phyloP scores from a whole-genome alignment of 345 rosid species.

The Conringia planisiliqua region DNA sequence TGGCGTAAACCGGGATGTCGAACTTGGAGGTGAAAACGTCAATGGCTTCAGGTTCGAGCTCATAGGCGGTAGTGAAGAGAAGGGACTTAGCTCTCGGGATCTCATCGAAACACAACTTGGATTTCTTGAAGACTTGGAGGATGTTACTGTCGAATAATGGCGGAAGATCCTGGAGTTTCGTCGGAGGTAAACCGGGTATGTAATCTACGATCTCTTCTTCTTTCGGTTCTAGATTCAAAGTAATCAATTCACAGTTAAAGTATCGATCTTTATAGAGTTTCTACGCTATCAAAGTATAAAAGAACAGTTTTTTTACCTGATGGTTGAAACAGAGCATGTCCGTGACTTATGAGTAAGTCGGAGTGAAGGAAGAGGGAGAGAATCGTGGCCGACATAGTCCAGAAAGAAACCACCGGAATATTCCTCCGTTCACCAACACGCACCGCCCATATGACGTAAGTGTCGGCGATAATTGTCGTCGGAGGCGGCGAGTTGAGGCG shows the following conservation, averaged over 20 bases:
- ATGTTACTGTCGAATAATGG: slow-evolving; percentile 18
- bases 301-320: slow-evolving; percentile 23
- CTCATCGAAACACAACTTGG: slow-evolving; percentile 23
- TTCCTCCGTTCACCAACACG: slow-evolving; percentile 36
- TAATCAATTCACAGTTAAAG: not conserved
- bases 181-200: slow-evolving; percentile 35
- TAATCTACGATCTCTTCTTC: slow-evolving; percentile 34
- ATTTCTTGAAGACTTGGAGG: not conserved
- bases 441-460: slow-evolving; percentile 36
- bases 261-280: not conserved
- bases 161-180: slow-evolving; percentile 27
- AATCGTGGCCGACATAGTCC: slow-evolving; percentile 39
- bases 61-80: slow-evolving; percentile 43
- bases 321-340: slow-evolving; percentile 24
- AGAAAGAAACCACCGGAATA: slow-evolving; percentile 52
- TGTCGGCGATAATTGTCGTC: slow-evolving; percentile 34
- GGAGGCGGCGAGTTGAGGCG: slow-evolving; percentile 29
- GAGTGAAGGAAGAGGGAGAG: slow-evolving; percentile 31
- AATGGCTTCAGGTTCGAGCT: slow-evolving; percentile 46
- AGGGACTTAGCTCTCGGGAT: slow-evolving; percentile 47
- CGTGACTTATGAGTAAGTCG: slow-evolving; percentile 20
- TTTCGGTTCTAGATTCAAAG: not conserved
- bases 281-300: not conserved
- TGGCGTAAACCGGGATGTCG: slow-evolving; percentile 30
- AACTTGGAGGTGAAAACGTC: slow-evolving; percentile 24